Percentiles rank a stretch among this genome's conserved stretches.
Evolutionary conservation across 1,284 basidiomycete species (phyloP).

Genomic region (Puccinia brachypodii): DNA sequence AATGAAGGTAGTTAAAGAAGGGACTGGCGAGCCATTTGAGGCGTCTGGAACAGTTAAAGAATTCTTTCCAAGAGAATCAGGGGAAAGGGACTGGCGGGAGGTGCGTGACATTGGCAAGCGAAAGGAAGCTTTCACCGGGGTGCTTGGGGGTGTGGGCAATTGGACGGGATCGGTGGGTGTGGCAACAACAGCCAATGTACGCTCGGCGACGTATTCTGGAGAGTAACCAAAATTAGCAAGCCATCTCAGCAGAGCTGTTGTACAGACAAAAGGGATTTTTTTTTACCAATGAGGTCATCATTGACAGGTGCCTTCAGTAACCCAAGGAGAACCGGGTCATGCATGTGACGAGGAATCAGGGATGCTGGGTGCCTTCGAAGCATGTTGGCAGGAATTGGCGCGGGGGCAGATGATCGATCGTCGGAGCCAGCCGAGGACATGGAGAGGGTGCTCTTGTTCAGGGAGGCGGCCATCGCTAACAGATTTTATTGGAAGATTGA

Average conservation of each 20-base stretch:
- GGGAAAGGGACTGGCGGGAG: constrained; percentile 1
- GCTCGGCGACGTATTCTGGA: constrained; percentile 39
- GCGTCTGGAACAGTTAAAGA: constrained; percentile 3
- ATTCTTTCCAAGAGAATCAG: constrained; percentile 4
- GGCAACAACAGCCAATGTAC: constrained; percentile 36
- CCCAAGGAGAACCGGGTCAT: constrained; percentile 35
- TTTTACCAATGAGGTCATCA: constrained; percentile 35
- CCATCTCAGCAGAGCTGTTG: background rate
- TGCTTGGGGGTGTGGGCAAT: constrained; percentile 36
- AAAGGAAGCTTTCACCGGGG: constrained; percentile 35
- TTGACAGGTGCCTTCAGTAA: constrained; percentile 38
- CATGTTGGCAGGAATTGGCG: constrained; percentile 30
- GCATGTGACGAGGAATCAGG: constrained; percentile 29
- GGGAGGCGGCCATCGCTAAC: constrained; percentile 18
- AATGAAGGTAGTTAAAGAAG: constrained; percentile 83
- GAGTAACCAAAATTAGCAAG: background rate
- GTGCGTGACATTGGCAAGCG: constrained; percentile 20
- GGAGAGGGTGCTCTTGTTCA: constrained; percentile 26
- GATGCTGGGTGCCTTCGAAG: constrained; percentile 36
- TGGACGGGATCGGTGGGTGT: constrained; percentile 25
- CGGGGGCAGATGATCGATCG: constrained; percentile 9
- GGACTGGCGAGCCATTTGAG: constrained; percentile 60
- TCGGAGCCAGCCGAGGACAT: constrained; percentile 41
- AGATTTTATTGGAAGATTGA: constrained; percentile 7
- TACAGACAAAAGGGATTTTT: background rate